Evolutionary conservation across 164 flowering plant genomes (phyloP).

Genomic region (Piper betle): DNA sequence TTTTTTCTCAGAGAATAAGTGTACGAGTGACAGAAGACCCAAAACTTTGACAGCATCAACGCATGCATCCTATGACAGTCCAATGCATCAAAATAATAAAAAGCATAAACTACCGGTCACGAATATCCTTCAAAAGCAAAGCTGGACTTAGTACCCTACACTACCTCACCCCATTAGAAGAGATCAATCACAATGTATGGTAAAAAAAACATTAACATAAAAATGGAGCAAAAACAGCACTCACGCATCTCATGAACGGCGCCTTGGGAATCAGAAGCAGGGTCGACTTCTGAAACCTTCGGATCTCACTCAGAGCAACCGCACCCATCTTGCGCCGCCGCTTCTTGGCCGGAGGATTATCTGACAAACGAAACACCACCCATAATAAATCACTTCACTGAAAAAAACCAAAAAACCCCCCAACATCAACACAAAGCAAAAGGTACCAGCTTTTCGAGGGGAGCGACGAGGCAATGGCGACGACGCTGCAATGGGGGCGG

Average conservation of each 20-base stretch:
- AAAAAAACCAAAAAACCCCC: neutral
- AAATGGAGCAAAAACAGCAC: conserved; percentile 6
- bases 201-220: too few relatives aligned
- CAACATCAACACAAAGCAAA: neutral
- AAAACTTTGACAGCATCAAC: neutral
- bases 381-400: neutral
- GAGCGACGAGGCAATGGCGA: neutral
- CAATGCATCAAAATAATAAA: neutral
- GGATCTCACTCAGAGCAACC: conserved; percentile 49
- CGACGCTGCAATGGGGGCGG: neutral
- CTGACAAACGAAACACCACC: neutral
- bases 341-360: conserved; percentile 3
- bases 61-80: neutral
- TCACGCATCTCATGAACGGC: conserved; percentile 37
- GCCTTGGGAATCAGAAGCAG: conserved; percentile 33
- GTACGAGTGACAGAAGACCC: too few relatives aligned
- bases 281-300: conserved; percentile 27
- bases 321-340: conserved; percentile 39
- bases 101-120: too few relatives aligned
- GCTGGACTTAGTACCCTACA: neutral
- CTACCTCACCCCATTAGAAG: neutral
- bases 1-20: too few relatives aligned
- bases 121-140: too few relatives aligned
- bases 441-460: neutral
- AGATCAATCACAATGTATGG: neutral